Conservation (phyloP, 345 rosid species). For the Citropsis articulata region DNA sequence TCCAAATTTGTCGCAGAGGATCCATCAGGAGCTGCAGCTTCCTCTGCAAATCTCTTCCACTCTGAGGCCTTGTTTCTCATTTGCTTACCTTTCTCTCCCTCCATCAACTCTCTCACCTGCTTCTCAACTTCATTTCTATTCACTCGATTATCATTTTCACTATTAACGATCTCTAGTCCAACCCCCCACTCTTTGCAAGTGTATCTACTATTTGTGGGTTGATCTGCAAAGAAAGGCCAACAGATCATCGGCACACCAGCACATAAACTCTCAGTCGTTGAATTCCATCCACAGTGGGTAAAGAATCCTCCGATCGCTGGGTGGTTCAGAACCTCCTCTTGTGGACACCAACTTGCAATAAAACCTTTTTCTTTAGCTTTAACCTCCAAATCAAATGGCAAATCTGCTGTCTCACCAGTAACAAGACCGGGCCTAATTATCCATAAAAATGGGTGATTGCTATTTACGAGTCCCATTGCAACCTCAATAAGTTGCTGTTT, state of each 20-base stretch:
- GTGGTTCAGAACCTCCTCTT: background rate
- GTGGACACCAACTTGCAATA: background rate
- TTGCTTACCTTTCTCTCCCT: too few relatives aligned
- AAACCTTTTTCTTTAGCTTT: background rate
- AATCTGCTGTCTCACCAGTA: background rate
- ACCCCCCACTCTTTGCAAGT: background rate
- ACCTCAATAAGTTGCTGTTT: background rate
- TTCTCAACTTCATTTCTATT: too few relatives aligned
- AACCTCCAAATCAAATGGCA: background rate
- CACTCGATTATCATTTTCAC: too few relatives aligned
- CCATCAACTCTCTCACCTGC: too few relatives aligned
- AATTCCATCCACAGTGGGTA: background rate
- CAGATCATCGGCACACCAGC: background rate
- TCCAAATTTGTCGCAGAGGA: too few relatives aligned
- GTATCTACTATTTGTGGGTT: background rate
- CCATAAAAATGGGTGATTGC: constrained; percentile 3
- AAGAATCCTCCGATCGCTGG: background rate
- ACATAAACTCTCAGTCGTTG: background rate
- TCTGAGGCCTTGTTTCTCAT: too few relatives aligned
- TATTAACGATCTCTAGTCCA: background rate
- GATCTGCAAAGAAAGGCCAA: background rate
- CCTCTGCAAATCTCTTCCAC: too few relatives aligned
- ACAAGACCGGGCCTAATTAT: background rate
- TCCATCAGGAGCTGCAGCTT: too few relatives aligned
- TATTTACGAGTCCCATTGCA: background rate